These are phyloP conservation scores for Globisporangium camurandrum DNA, from an alignment of 352 stramenopile genomes.

Conservation along the genomic window DNA sequence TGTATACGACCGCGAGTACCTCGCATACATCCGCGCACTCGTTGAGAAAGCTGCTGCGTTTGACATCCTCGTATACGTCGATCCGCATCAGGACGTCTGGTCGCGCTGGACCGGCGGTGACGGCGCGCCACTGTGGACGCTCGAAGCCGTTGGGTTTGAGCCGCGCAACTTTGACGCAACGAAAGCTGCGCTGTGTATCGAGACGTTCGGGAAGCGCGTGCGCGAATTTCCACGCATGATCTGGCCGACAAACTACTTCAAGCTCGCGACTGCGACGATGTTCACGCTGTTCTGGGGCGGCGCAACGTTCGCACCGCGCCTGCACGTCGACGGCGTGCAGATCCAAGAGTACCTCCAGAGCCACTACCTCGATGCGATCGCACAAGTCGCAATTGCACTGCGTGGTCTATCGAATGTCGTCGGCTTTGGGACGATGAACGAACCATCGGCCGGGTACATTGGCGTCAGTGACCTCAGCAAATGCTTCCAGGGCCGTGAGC, in stretches of 20 bases:
- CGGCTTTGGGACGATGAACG: constrained; percentile 91
- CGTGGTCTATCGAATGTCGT: constrained; percentile 75
- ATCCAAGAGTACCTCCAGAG: constrained; percentile 86
- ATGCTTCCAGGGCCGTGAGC: constrained; percentile 45
- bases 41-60: constrained; percentile 51
- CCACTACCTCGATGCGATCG: constrained; percentile 79
- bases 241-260: constrained; percentile 90
- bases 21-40: constrained; percentile 63
- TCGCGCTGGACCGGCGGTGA: constrained; percentile 87
- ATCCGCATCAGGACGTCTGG: constrained; percentile 91
- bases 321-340: constrained; percentile 57
- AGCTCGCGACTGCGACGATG: constrained; percentile 86
- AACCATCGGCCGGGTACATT: constrained; percentile 75
- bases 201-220: constrained; percentile 32
- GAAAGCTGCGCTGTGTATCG: constrained; percentile 67
- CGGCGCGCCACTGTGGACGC: constrained; percentile 86
- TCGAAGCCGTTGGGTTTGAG: constrained; percentile 72
- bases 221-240: constrained; percentile 86
- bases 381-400: constrained; percentile 48
- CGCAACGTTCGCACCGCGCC: constrained; percentile 53
- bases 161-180: constrained; percentile 64
- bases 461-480: constrained; percentile 48
- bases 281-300: constrained; percentile 89
- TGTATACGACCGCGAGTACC: constrained; percentile 80
- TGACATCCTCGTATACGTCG: constrained; percentile 83